A percentile compares a stretch with the other conserved stretches of the same genome.
Conservation (phyloP, 805 yeast genomes). For the Wickerhamiella sergipiensis region DNA sequence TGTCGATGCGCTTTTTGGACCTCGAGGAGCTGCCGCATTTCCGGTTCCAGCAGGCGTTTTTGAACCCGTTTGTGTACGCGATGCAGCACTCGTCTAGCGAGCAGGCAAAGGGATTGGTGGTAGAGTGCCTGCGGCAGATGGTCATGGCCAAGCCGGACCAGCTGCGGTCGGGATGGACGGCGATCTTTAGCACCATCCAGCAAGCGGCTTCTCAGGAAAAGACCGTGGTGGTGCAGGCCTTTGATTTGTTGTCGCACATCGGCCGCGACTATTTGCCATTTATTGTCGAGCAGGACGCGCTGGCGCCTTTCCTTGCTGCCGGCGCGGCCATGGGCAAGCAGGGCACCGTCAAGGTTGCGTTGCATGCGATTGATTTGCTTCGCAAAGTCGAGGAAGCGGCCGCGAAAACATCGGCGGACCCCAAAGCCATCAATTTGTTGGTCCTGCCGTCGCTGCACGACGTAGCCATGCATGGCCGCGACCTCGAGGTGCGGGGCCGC, state of each 20-base stretch:
- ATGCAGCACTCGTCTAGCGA: conserved; percentile 50
- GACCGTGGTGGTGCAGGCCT: conserved; percentile 46
- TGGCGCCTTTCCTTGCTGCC: conserved; percentile 52
- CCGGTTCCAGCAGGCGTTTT: conserved; percentile 87
- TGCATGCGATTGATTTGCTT: conserved; percentile 68
- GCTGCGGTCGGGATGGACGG: conserved; percentile 89
- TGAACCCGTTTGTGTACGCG: conserved; percentile 78
- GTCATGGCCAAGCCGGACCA: conserved; percentile 56
- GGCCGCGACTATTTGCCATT: conserved; percentile 46
- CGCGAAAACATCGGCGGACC: background rate
- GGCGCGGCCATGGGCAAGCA: conserved; percentile 76
- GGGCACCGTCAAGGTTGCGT: conserved; percentile 56
- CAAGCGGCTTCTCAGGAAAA: conserved; percentile 40
- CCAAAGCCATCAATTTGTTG: conserved; percentile 57
- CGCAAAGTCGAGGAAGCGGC: conserved; percentile 14
- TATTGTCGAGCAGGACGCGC: conserved; percentile 57
- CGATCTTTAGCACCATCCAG: conserved; percentile 67
- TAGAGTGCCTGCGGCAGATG: conserved; percentile 82
- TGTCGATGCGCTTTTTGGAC: conserved; percentile 82
- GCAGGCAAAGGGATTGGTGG: conserved; percentile 74
- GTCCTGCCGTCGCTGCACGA: conserved; percentile 74
- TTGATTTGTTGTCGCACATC: conserved; percentile 47
- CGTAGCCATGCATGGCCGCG: conserved; percentile 85
- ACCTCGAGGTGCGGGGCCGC: conserved; percentile 82
- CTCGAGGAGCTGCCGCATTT: conserved; percentile 91